These are phyloP conservation scores for Eremochloa ophiuroides DNA, from an alignment of 176 grass and related monocot genomes.

Conservation along the genomic window DNA sequence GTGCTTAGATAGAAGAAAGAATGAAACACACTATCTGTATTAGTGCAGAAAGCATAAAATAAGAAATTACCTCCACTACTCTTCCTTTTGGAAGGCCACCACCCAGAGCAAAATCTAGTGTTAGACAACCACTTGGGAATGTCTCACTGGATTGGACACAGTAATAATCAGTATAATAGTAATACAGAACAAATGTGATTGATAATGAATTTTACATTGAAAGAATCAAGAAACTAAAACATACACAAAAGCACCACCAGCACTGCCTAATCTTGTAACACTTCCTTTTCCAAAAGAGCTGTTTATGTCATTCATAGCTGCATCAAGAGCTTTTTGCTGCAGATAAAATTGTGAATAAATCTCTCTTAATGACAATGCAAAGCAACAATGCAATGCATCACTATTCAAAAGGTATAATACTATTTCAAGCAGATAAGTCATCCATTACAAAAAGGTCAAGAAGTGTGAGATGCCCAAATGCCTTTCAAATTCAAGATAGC, in stretches of 20 bases:
- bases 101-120: constrained; percentile 94
- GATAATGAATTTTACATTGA: not conserved
- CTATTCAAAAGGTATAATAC: not conserved
- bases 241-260: constrained; percentile 92
- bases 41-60: not conserved
- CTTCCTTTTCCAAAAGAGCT: constrained; percentile 98
- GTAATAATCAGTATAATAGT: constrained; percentile 12
- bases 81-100: constrained; percentile 96
- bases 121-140: constrained; percentile 94
- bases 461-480: not conserved
- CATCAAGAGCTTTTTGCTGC: constrained; percentile 94
- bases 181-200: constrained; percentile 2
- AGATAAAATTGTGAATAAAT: constrained; percentile 24
- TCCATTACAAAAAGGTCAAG: not conserved
- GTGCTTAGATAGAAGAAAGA: constrained; percentile 12
- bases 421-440: not conserved
- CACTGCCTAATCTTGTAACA: constrained; percentile 94
- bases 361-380: constrained; percentile 24
- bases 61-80: constrained; percentile 82
- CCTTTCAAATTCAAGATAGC: not conserved
- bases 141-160: constrained; percentile 59
- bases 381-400: constrained; percentile 1
- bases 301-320: constrained; percentile 97
- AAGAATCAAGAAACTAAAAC: constrained; percentile 17
- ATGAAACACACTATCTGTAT: not conserved